Evolutionary conservation across 2,329 filamentous ascomycete genomes (phyloP), one percentile per base, ranked within the genome.

Genomic region (Trichoderma lentiforme): DNA sequence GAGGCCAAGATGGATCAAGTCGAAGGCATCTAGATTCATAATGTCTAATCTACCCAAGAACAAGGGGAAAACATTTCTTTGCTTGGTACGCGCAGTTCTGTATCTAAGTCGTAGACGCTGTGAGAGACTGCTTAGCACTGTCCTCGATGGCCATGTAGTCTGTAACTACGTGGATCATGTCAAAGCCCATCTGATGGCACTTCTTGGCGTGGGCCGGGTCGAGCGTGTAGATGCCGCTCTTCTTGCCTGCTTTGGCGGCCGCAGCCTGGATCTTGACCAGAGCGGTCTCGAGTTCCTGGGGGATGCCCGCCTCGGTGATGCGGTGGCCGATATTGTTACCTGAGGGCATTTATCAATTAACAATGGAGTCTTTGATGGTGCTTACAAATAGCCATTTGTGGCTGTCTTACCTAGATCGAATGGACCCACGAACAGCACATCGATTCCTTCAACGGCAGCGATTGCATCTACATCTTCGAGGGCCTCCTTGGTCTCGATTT

Each of bases 401-500:
- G 8, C 14, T n/a, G 6, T 47, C 74, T 58, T 73, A 76, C 88
- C 90, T 67, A 92, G 83, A 76, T 92, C 90, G 77, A 91, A 91
- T 2, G 90, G 90, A 0, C 90, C 90, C 61, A 92, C 84, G 77
- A 91, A 91, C 28, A 92, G 80, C 5, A 90, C 85, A 73, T 92
- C 90, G 26, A 92, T 83, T 4, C 88, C 88, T 4, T 88, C 81
- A 26, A 90, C 82, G 24, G 86, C 83, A 56, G 88, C 89, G 78
- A 92, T 92, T 62, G 86, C 87, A 39, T 91, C 89, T 1, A 91
- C 85, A 14, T 81, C 80, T 1, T 88, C 86, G 15, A 92, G 81
- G 0, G 89, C 89, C 77, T 91, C 89, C 73, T 83, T 82, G 0
- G 90, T 91, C 81, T 92, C 90, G 67, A 92, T 91, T 79, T 92